Base-by-base conservation (phyloP, 768 basidiomycete species). In the Pulveroboletus sp. region DNA sequence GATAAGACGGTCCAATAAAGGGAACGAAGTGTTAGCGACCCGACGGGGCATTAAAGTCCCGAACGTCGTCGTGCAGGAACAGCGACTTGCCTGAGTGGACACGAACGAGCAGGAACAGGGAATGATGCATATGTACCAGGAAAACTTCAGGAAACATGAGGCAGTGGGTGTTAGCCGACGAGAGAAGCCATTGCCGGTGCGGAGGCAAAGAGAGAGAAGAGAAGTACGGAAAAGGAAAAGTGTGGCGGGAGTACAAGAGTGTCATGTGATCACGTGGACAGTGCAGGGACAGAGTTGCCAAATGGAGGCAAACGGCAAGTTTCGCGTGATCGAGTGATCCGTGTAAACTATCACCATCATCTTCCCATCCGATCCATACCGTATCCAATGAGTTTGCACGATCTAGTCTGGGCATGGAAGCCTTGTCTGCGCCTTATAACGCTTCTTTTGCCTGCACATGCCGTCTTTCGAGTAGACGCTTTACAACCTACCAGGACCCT, bases 401-500 rank as follows among this genome's bases (percentile, higher is more conserved):
- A 52, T 43, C 40, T 53, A 39, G 40, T 49, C 57, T 60, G 45
- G 31, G 56, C 54, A 55, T 66, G 59, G 61, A 66, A 61, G 51
- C 43, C 44, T 57, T 63, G 51, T 54, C 52, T 49, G 53, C 47
- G 55, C 42, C 2, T 41, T 53, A 53, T 54, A 46, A 53, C 2
- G 51, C 64, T 68, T 65, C 64, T 65, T 66, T 66, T 57, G 64
- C 58, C 45, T 63, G 53, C 64, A 49, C 53, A 50, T 68, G 56
- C 64, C 56, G 64, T 57, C 50, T 50, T 49, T 61, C 59, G 56
- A 56, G 21, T 52, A 66, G 59, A 62, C 59, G 57, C 59, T 55
- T 61, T 61, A 62, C 57, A 59, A 54, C 57, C 58, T 59, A 58
- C 64, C 62, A 60, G 42, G 57, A 62, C 65, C 62, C 65, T 67